phyloP scores from a whole-genome alignment of 2,329 filamentous ascomycete genomes.

The Talaromyces amestolkiae region DNA sequence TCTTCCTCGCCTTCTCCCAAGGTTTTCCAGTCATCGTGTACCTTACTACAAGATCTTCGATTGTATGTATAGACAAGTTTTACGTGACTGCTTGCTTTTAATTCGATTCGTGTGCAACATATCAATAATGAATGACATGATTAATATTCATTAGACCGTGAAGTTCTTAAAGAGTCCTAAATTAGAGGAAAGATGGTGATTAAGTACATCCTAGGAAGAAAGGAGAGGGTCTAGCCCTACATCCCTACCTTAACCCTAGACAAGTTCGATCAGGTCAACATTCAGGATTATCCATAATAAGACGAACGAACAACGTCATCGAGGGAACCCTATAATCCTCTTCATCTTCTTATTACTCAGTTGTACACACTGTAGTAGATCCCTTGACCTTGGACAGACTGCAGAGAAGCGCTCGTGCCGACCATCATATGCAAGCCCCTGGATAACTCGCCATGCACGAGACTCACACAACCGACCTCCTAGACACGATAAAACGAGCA shows the following conservation, averaged over 20 bases:
- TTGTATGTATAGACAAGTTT: constrained; percentile 3
- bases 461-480: neutral
- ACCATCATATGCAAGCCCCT: neutral
- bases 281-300: neutral
- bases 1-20: neutral
- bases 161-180: neutral
- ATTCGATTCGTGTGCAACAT: constrained; percentile 13
- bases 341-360: neutral
- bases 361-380: neutral
- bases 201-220: neutral
- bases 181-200: neutral
- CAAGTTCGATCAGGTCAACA: neutral
- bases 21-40: neutral
- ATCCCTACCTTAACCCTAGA: constrained; percentile 7
- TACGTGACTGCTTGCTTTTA: constrained; percentile 1
- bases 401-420: neutral
- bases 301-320: neutral
- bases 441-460: constrained; percentile 5
- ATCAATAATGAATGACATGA: constrained; percentile 11
- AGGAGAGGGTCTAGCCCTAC: constrained; percentile 4
- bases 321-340: neutral
- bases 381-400: neutral
- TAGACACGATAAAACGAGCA: neutral
- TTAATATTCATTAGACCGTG: neutral
- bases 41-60: neutral